Evolutionary conservation across 2,329 filamentous ascomycete genomes (phyloP), one percentile per base, ranked within the genome.

Genomic region (Colletotrichum nymphaeae): DNA sequence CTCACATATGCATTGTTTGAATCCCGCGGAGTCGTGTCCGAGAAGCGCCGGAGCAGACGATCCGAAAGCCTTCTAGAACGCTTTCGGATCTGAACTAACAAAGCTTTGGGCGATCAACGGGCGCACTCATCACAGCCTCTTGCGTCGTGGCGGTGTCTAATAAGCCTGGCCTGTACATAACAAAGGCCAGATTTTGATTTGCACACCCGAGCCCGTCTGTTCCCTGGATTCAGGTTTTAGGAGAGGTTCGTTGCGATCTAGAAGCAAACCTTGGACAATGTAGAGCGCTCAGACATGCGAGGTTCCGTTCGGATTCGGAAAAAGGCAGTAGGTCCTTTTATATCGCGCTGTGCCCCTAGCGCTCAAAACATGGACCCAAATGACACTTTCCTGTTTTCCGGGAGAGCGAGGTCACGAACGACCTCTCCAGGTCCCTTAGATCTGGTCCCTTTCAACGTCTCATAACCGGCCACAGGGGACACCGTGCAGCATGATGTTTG

Each of bases 61-160:
- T 63, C 52, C 65, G 64, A 30, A 28, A 26, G 37, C n/a, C 24
- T 63, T 72, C 65, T 72, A 69, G 65, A 63, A 72, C 24, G 26
- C 28, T 59, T 69, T 37, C 55, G 37, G 37, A 46, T 60, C 53
- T 49, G 32, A 53, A 16, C 5, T 22, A 24, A 14, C 26, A 62
- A 28, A 28, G 28, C 30, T 16, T 28, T 16, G 42, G 9, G 9
- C 5, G 37, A 26, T 19, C 12, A 58, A n/a, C 30, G 19, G 28
- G 8, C 16, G n/a, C 56, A 46, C 37, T 53, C 37, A n/a, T 58
- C 19, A 11, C 7, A 24, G 37, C 52, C 58, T 32, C 26, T 52
- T 46, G 22, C 46, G 37, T 30, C 8, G 28, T 63, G 52, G 58
- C 57, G 55, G 26, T 16, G 14, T 9, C 37, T 16, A n/a, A 11